These are phyloP conservation scores for Aspergillus ochraceus DNA, from an alignment of 2,329 filamentous ascomycete species.

Conservation along the genomic window DNA sequence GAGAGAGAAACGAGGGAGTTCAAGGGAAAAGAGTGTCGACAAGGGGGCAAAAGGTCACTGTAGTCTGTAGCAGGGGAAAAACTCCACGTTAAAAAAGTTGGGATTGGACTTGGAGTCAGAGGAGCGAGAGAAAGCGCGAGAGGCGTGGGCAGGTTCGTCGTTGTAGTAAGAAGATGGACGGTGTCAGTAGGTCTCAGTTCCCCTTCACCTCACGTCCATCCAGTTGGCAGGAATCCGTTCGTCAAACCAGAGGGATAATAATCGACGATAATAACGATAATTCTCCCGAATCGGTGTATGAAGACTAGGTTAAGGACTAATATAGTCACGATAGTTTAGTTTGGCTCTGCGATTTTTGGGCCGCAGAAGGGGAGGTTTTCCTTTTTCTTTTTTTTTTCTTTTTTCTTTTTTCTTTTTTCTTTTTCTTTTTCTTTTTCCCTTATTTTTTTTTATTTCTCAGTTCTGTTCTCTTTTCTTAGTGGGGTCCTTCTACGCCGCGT, in stretches of 20 bases:
- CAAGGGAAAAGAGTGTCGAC: slow-evolving; percentile 2
- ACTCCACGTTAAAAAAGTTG: background rate
- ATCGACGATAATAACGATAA: background rate
- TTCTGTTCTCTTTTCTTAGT: background rate
- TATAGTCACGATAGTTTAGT: background rate
- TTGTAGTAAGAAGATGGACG: background rate
- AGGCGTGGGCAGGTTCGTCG: background rate
- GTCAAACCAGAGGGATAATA: background rate
- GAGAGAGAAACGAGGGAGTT: background rate
- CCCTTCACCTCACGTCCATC: background rate
- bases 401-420: background rate
- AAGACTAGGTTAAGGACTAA: background rate
- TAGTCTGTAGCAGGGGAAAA: background rate
- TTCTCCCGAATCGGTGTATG: background rate
- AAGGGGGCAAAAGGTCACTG: background rate
- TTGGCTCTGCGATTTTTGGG: background rate
- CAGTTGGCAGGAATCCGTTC: background rate
- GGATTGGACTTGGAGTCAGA: no score
- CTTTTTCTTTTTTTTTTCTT: background rate
- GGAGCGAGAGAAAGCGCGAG: background rate
- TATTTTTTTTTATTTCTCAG: background rate
- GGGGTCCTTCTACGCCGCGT: background rate
- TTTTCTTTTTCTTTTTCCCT: background rate
- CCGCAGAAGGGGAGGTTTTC: background rate
- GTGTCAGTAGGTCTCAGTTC: background rate